Base-by-base conservation (phyloP, 1,284 basidiomycete species). In the Golubevia sp. region DNA sequence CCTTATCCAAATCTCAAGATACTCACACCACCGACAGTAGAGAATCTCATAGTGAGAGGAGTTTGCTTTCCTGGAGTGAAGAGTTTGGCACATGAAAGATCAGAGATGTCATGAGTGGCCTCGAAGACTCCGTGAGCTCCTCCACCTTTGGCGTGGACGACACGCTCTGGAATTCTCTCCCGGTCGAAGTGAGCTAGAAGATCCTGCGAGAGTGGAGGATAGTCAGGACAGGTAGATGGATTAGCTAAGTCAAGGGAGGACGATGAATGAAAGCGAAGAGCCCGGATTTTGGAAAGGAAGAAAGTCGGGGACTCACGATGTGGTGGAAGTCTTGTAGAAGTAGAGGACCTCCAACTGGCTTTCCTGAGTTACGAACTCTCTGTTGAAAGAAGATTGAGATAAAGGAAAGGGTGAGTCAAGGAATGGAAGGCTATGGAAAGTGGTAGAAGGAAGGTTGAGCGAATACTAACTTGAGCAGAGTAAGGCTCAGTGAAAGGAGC, bases 101-200 rank as follows among this genome's bases (percentile, higher is more conserved):
- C 92, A 66, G 88, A 88, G 78, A 94, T 87, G 75, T 91, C 90
- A 68, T 94, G 55, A n/a, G 71, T 76, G 13, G 91, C 88, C 85
- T 93, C 90, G 83, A 94, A 96, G 86, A 89, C 89, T n/a, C 94
- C 94, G 80, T 96, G 93, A 26, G 94, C 94, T 70, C 93, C 94
- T 5, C 61, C 64, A 49, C 85, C 85, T 62, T 84, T 83, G 58
- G 85, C 85, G 69, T 86, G 85, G 48, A 61, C 92, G 59, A 94
- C 91, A 85, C 93, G 92, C 88, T 96, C 95, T 21, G 94, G 94
- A 81, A 97, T 95, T 84, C 94, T 91, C 86, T 97, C 94, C 62
- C 92, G 89, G 85, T 92, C 92, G 79, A 96, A 95, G 87, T 95
- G 93, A 49, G 92, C 90, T 71, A 96, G 88, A 62, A 92, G 87